phyloP scores from a whole-genome alignment of 441 rosid genomes.

The Adansonia grandidieri region DNA sequence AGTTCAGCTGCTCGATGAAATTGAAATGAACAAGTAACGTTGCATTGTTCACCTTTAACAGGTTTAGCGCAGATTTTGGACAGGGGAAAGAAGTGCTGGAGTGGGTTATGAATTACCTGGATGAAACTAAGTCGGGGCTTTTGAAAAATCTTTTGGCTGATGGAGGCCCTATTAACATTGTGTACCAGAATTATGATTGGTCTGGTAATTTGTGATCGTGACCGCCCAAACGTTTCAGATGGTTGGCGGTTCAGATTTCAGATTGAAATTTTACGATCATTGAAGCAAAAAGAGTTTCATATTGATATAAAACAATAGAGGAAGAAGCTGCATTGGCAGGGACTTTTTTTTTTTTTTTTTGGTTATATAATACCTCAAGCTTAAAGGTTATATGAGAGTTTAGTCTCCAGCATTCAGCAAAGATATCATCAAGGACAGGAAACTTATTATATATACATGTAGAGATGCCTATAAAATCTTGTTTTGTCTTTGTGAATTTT shows the following conservation, averaged over 20 bases:
- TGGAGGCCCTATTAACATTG: not conserved
- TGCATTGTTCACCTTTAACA: not conserved
- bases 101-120: conserved; percentile 8
- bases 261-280: too few relatives aligned
- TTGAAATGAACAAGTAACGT: not conserved
- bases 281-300: not conserved
- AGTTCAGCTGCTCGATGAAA: not conserved
- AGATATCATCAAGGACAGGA: too few relatives aligned
- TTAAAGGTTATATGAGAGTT: not conserved
- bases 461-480: too few relatives aligned
- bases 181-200: conserved; percentile 5
- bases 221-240: too few relatives aligned
- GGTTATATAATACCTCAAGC: not conserved
- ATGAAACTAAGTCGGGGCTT: not conserved
- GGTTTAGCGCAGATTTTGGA: conserved; percentile 1
- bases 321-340: not conserved
- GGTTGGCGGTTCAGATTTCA: too few relatives aligned
- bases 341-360: not conserved
- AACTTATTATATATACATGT: too few relatives aligned
- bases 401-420: too few relatives aligned
- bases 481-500: too few relatives aligned
- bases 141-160: conserved; percentile 2
- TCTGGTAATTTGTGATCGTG: not conserved
- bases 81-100: not conserved
- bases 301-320: not conserved